Conservation (phyloP, 2,329 filamentous ascomycete genomes). For the Claviceps pusilla region DNA sequence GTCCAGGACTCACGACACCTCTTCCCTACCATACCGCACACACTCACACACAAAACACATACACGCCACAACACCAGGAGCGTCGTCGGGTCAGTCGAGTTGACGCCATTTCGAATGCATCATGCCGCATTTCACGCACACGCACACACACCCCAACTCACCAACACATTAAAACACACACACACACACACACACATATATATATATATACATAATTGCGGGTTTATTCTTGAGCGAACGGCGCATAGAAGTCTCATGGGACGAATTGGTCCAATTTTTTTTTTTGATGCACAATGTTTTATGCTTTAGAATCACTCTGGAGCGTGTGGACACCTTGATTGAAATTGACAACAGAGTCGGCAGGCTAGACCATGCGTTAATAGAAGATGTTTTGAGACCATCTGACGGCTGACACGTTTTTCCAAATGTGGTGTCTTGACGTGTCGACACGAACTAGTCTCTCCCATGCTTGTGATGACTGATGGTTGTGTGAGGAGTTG, state of each 20-base stretch:
- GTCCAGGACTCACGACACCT: neutral
- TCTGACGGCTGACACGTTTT: too few species aligned
- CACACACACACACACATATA: neutral
- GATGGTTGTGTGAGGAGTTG: too few species aligned
- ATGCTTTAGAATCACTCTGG: neutral
- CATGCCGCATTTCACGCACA: neutral
- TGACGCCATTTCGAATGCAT: neutral
- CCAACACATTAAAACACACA: neutral
- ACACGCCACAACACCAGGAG: neutral
- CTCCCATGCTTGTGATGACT: too few species aligned
- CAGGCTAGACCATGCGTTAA: neutral
- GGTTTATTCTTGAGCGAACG: slow-evolving; percentile 2
- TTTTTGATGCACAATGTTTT: neutral
- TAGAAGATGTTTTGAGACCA: neutral
- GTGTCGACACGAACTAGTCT: too few species aligned
- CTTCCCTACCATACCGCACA: neutral
- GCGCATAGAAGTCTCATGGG: slow-evolving; percentile 1
- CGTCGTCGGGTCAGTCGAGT: neutral
- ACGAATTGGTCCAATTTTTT: neutral
- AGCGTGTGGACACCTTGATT: neutral
- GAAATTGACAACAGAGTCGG: neutral
- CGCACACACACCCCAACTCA: neutral
- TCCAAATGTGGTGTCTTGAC: too few species aligned
- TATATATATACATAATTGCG: neutral
- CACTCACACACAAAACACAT: neutral